These are phyloP conservation scores for Paraconiothyrium sp. DNA, from an alignment of 2,329 filamentous ascomycete species.

Conservation along the genomic window DNA sequence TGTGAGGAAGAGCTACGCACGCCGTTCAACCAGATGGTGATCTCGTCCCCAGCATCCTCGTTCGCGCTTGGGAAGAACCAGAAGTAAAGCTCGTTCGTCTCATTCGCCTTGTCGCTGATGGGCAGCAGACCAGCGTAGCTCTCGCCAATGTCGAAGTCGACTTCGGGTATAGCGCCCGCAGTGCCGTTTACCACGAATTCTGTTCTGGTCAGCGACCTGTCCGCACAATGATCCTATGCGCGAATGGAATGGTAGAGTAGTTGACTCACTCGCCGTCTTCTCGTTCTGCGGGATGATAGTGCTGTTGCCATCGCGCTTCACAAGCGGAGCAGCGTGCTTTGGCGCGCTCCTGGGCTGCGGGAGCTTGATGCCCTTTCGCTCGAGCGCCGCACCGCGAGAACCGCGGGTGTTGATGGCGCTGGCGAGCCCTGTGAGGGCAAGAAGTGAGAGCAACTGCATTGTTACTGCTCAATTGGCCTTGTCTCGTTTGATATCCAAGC, in stretches of 20 bases:
- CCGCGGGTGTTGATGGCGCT: slow-evolving; percentile 40
- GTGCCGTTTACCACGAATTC: slow-evolving; percentile 51
- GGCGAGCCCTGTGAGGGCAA: slow-evolving; percentile 42
- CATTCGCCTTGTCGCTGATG: slow-evolving; percentile 59
- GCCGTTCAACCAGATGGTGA: slow-evolving; percentile 59
- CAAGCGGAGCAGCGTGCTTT: slow-evolving; percentile 27
- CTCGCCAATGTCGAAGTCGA: slow-evolving; percentile 57
- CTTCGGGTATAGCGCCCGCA: slow-evolving; percentile 57
- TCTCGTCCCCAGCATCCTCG: slow-evolving; percentile 57
- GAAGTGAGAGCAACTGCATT: slow-evolving; percentile 46
- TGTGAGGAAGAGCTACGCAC: slow-evolving; percentile 45
- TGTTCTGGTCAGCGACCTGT: slow-evolving; percentile 17
- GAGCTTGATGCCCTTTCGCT: slow-evolving; percentile 39
- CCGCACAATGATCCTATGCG: not conserved
- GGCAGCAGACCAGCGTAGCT: slow-evolving; percentile 61
- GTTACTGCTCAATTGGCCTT: slow-evolving; percentile 9
- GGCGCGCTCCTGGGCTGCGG: slow-evolving; percentile 36
- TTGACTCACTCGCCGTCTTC: slow-evolving; percentile 48
- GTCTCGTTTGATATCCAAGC: not conserved
- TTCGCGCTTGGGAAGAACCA: slow-evolving; percentile 66
- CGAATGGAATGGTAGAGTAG: not conserved
- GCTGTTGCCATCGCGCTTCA: slow-evolving; percentile 30
- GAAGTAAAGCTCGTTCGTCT: slow-evolving; percentile 61
- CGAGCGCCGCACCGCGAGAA: slow-evolving; percentile 32
- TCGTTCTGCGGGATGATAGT: slow-evolving; percentile 54